Percentiles rank a stretch among this genome's conserved stretches.
Evolutionary conservation across 805 yeast species (phyloP).

Genomic region (Kuraishia ogatae): DNA sequence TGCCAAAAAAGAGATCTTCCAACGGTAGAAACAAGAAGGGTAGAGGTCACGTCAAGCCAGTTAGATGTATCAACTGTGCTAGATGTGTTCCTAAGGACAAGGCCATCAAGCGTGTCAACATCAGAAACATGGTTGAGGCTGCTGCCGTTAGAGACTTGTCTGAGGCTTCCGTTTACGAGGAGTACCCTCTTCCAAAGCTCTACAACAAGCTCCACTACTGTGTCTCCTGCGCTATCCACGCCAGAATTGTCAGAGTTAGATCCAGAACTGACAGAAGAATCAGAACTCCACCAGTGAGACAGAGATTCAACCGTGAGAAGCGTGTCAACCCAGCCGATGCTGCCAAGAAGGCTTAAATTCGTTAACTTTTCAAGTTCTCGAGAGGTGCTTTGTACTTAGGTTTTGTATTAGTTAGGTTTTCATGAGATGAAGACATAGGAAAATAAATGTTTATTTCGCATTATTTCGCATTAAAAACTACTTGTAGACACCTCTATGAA

Average conservation of each 20-base stretch:
- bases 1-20: conserved; percentile 99
- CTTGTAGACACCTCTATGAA: no score
- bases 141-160: conserved; percentile 99
- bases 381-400: background rate
- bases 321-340: conserved; percentile 96
- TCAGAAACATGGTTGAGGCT: conserved; percentile 99
- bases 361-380: background rate
- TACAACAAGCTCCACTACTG: conserved; percentile 99
- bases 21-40: conserved; percentile 99
- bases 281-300: conserved; percentile 99
- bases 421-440: background rate
- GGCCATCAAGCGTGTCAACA: conserved; percentile 99
- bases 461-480: no score
- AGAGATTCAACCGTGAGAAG: conserved; percentile 94
- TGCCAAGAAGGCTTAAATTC: conserved; percentile 72
- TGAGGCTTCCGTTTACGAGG: conserved; percentile 98
- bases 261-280: conserved; percentile 97
- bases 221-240: conserved; percentile 99
- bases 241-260: conserved; percentile 99
- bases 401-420: background rate
- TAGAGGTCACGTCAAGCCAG: conserved; percentile 99
- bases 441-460: background rate
- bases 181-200: conserved; percentile 98
- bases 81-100: conserved; percentile 99
- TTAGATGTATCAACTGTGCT: conserved; percentile 99